Evolutionary conservation across 768 basidiomycete genomes (phyloP).

Genomic region (Strobilomyces dryophilus): DNA sequence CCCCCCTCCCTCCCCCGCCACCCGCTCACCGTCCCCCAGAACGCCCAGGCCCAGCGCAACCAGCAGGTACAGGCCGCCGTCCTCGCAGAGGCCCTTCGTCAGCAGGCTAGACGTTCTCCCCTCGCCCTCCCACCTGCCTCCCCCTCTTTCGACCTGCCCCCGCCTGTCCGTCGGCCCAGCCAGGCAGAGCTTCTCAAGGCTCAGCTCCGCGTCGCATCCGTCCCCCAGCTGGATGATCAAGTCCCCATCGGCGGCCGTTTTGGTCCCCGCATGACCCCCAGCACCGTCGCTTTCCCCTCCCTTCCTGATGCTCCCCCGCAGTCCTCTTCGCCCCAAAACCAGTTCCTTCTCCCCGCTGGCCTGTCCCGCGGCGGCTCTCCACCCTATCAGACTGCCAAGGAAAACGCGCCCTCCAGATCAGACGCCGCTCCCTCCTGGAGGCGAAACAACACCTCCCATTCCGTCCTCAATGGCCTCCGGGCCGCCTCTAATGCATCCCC

Average conservation of each 20-base stretch:
- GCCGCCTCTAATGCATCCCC: slow-evolving; percentile 51
- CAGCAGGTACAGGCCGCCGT: slow-evolving; percentile 69
- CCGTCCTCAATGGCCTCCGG: slow-evolving; percentile 64
- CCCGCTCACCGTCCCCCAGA: slow-evolving; percentile 35
- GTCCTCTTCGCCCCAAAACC: slow-evolving; percentile 41
- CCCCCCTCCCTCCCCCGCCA: background rate
- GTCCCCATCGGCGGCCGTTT: slow-evolving; percentile 74
- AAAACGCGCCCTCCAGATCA: slow-evolving; percentile 64
- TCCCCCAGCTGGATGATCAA: slow-evolving; percentile 45
- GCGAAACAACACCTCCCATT: slow-evolving; percentile 65
- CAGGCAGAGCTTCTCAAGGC: slow-evolving; percentile 65
- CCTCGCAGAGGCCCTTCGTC: slow-evolving; percentile 53
- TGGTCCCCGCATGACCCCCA: slow-evolving; percentile 50
- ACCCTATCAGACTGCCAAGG: slow-evolving; percentile 34
- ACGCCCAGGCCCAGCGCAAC: slow-evolving; percentile 56
- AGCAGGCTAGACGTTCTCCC: slow-evolving; percentile 38
- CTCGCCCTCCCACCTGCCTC: slow-evolving; percentile 49
- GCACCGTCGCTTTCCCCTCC: slow-evolving; percentile 36
- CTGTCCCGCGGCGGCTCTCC: slow-evolving; percentile 58
- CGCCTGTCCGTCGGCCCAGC: slow-evolving; percentile 61
- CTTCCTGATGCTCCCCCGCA: slow-evolving; percentile 43
- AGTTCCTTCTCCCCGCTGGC: slow-evolving; percentile 69
- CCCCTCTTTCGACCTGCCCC: slow-evolving; percentile 68
- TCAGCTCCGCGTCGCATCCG: slow-evolving; percentile 44
- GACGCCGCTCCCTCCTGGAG: slow-evolving; percentile 80